Percentiles rank a stretch among this genome's conserved stretches.
These are phyloP conservation scores for Pseudocercospora fijiensis DNA, from an alignment of 2,329 filamentous ascomycete genomes.

Conservation along the genomic window DNA sequence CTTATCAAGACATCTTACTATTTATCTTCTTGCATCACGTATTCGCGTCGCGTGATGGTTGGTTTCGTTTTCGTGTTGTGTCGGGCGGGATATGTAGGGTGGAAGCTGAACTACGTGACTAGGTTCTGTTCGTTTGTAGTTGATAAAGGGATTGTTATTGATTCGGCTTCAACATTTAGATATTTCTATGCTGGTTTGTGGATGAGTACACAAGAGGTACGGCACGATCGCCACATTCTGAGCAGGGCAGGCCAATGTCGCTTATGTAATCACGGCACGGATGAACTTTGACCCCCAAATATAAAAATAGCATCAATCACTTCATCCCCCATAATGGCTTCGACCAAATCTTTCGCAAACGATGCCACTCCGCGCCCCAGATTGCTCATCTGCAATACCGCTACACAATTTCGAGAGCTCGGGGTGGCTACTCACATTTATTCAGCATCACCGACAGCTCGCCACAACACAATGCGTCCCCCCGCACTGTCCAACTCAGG, in stretches of 20 bases:
- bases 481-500: neutral
- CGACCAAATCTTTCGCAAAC: neutral
- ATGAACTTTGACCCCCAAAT: neutral
- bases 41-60: neutral
- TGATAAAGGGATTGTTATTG: no score
- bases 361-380: neutral
- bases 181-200: no score
- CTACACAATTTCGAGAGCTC: neutral
- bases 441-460: neutral
- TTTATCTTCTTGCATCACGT: no score
- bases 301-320: neutral
- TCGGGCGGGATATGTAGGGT: neutral
- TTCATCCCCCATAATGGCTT: neutral
- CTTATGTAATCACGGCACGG: neutral
- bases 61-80: neutral
- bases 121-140: no score
- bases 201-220: no score
- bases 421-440: neutral
- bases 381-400: neutral
- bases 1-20: no score
- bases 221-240: no score
- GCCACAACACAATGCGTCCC: neutral
- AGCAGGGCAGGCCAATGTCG: no score
- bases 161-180: no score
- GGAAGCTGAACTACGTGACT: neutral